These are phyloP conservation scores for Dissophora ornata DNA, from an alignment of 192 early-diverging fungal genomes.

Conservation along the genomic window DNA sequence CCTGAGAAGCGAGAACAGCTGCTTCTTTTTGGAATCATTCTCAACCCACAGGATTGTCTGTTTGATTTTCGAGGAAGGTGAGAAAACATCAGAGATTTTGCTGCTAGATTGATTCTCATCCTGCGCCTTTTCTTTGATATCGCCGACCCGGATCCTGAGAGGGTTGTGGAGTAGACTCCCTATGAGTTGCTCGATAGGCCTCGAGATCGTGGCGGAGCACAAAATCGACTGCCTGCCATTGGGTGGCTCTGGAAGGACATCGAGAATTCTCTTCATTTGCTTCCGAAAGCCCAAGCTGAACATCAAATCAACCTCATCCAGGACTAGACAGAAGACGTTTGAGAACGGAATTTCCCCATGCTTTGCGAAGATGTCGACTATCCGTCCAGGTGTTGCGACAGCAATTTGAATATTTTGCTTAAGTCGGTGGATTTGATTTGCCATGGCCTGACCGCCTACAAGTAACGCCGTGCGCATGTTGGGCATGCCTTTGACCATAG, in stretches of 20 bases:
- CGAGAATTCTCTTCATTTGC: conserved; percentile 60
- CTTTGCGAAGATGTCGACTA: conserved; percentile 58
- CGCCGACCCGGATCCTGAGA: conserved; percentile 48
- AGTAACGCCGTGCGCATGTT: conserved; percentile 67
- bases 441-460: conserved; percentile 65
- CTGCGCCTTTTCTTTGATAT: conserved; percentile 4
- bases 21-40: conserved; percentile 64
- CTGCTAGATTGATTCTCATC: neutral
- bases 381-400: conserved; percentile 67
- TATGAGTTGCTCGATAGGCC: conserved; percentile 34
- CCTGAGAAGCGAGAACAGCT: conserved; percentile 62
- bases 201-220: conserved; percentile 65
- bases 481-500: conserved; percentile 48
- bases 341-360: conserved; percentile 50
- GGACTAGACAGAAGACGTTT: conserved; percentile 59
- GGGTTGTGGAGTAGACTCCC: conserved; percentile 37
- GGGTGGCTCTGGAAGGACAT: conserved; percentile 41
- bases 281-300: conserved; percentile 65
- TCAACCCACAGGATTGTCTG: conserved; percentile 70
- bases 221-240: conserved; percentile 56
- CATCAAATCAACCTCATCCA: conserved; percentile 71
- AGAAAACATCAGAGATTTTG: conserved; percentile 19
- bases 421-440: conserved; percentile 64
- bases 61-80: conserved; percentile 53
- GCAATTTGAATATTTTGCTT: conserved; percentile 65